Base-by-base conservation (phyloP, 2,329 filamentous ascomycete species). In the Aureobasidium zeae region DNA sequence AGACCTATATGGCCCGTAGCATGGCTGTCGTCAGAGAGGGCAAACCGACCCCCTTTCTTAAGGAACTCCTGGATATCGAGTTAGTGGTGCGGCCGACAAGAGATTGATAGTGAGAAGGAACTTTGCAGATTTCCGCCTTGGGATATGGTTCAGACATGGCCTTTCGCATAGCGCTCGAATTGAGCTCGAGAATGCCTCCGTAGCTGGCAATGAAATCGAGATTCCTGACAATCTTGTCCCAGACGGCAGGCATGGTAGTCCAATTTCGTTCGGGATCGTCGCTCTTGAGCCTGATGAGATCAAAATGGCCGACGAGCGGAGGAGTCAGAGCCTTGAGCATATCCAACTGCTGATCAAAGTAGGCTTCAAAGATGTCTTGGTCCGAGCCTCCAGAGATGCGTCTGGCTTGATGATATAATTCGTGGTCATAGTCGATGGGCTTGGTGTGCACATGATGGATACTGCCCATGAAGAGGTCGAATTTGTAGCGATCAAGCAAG, bases 11-110 rank as follows among this genome's bases (percentile, higher is more conserved):
- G 89, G 2, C 76, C 82, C 47, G 86, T 74, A 28, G 85, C 85
- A 66, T 98, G 91, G 61, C 87, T 94, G 64, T 98, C 91, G 61
- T 98, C 91, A 5, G 86, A 94, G 54, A 98, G 73, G 42, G 86
- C 93, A 63, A 96, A 94, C 48, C 75, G 76, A 17, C 91, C 88
- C 17, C 81, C 81, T 55, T 85, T 71, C 6, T 64, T 64, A 43
- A 87, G 57, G 68, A 86, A 94, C 59, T 77, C 76, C 81, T 84
- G 49, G 10, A n/a, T 11, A 9, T 20, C 4, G 33, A 12, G 45
- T 60, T 44, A 59, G 52, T 48, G 24, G 12, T 24, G 5, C 17
- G n/a, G 4, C 32, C 22, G 29, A 25, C 17, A 2, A 25, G 10
- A 12, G 13, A 2, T 26, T 28, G n/a, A 22, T 10, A 28, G 34